Base-by-base conservation (phyloP, 805 yeast species). In the Zygosaccharomyces bailii region DNA sequence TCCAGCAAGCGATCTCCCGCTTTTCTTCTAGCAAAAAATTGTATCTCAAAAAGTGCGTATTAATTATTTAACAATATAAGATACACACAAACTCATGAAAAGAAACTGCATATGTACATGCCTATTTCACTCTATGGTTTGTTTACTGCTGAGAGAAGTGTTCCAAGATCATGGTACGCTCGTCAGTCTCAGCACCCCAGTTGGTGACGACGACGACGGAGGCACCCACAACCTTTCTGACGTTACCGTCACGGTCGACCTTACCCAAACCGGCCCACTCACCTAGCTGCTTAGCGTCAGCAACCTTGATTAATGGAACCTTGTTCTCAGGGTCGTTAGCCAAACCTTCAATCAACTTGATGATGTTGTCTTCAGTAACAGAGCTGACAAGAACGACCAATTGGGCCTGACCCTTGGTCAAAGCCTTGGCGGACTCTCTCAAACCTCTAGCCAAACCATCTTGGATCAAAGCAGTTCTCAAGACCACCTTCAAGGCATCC, bases 201-300 rank as follows among this genome's bases (percentile, higher is more conserved):
- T 89, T 84, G 84, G 86, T 90, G 82, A 93, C 87, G 67, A 93
- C 99, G 71, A 91, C 97, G 77, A 96, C 91, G 67, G 98, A 90
- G 76, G 96, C 95, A 79, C 99, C 99, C 73, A 93, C 99, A 68
- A 93, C 98, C 88, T 93, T 93, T 83, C 97, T 89, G 78, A 98
- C 96, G 82, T 91, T 89, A 79, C 99, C 99, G 69, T 93, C 98
- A 79, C 96, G 88, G 95, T 93, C 98, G 69, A 91, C 84, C 79
- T 89, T 88, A 81, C 96, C 93, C 66, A 93, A 82, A 86, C 99
- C 99, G 70, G 98, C 98, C 99, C 99, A 93, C 82, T 93, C 98
- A 83, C 99, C 99, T 72, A 93, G 84, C 80, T 88, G 86, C 85
- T 93, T 93, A 71, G 98, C 96, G 72, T 93, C 99, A 66, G 98